Percentiles rank a stretch among this genome's conserved stretches.
Conservation (phyloP, 768 basidiomycete species). For the Mycena amicta region DNA sequence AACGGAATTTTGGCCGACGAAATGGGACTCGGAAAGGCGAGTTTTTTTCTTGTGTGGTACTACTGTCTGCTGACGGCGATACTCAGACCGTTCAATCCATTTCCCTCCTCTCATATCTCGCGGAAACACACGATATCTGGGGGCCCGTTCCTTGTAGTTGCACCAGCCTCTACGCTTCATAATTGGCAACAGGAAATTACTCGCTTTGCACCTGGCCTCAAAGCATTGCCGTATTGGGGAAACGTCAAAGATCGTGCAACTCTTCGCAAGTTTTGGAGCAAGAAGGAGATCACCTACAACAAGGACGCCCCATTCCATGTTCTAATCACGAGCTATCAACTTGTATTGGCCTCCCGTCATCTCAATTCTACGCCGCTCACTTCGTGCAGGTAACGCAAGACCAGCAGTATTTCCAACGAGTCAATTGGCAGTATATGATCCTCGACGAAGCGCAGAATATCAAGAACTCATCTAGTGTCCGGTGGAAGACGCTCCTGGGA, state of each 20-base stretch:
- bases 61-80: conserved; percentile 2
- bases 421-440: conserved; percentile 99
- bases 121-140: conserved; percentile 98
- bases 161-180: conserved; percentile 95
- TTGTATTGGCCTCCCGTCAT: too few species aligned
- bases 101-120: conserved; percentile 91
- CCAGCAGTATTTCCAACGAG: conserved; percentile 95
- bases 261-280: conserved; percentile 96
- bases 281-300: conserved; percentile 94
- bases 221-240: conserved; percentile 98
- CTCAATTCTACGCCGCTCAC: too few species aligned
- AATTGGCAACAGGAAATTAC: conserved; percentile 99
- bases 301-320: conserved; percentile 96
- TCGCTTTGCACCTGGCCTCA: conserved; percentile 90
- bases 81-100: conserved; percentile 96
- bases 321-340: conserved; percentile 94
- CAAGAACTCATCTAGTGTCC: conserved; percentile 93
- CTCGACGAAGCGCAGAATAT: conserved; percentile 99
- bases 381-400: conserved; percentile 81
- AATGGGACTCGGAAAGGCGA: conserved; percentile 92
- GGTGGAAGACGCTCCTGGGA: conserved; percentile 96
- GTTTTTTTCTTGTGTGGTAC: conserved; percentile 9
- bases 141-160: conserved; percentile 98
- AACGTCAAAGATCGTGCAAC: conserved; percentile 95
- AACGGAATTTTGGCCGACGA: conserved; percentile 99